Percentiles rank a stretch among this genome's conserved stretches.
phyloP scores from a whole-genome alignment of 2,329 filamentous ascomycete genomes.

The Diatrype stigma region DNA sequence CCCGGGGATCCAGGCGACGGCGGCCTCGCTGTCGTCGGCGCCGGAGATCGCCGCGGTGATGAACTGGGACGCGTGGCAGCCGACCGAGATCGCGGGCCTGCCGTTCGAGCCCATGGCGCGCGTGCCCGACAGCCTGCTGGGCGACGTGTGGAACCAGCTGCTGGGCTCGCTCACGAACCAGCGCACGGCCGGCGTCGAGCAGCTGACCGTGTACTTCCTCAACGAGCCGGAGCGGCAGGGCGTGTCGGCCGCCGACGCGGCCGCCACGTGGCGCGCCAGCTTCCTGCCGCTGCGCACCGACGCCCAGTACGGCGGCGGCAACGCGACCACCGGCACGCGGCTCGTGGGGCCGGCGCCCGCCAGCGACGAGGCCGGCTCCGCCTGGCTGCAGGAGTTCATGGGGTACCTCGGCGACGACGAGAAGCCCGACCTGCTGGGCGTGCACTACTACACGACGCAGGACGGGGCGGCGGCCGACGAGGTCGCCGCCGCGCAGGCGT shows the following conservation, averaged over 20 bases:
- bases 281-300: slow-evolving; percentile 32
- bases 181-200: slow-evolving; percentile 14
- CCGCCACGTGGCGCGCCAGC: slow-evolving; percentile 32
- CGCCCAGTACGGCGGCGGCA: slow-evolving; percentile 20
- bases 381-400: slow-evolving; percentile 41
- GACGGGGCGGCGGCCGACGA: slow-evolving; percentile 20
- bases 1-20: slow-evolving; percentile 2
- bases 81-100: slow-evolving; percentile 27
- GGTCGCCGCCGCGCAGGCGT: slow-evolving; percentile 29
- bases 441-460: slow-evolving; percentile 37
- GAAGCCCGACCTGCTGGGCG: slow-evolving; percentile 37
- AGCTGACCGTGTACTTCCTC: slow-evolving; percentile 38
- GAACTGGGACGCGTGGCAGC: slow-evolving; percentile 24
- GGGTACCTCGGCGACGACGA: slow-evolving; percentile 22
- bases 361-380: slow-evolving; percentile 32
- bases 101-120: slow-evolving; percentile 41
- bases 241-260: slow-evolving; percentile 29
- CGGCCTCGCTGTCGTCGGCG: slow-evolving; percentile 4
- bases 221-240: slow-evolving; percentile 42
- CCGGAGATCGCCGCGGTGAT: slow-evolving; percentile 10
- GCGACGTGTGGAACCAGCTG: slow-evolving; percentile 31
- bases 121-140: slow-evolving; percentile 29
- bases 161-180: slow-evolving; percentile 4
- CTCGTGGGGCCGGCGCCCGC: slow-evolving; percentile 36
- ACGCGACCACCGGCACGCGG: too few relatives aligned